These are phyloP conservation scores for Selenicereus undatus DNA, from an alignment of 148 eudicot species.

Conservation along the genomic window DNA sequence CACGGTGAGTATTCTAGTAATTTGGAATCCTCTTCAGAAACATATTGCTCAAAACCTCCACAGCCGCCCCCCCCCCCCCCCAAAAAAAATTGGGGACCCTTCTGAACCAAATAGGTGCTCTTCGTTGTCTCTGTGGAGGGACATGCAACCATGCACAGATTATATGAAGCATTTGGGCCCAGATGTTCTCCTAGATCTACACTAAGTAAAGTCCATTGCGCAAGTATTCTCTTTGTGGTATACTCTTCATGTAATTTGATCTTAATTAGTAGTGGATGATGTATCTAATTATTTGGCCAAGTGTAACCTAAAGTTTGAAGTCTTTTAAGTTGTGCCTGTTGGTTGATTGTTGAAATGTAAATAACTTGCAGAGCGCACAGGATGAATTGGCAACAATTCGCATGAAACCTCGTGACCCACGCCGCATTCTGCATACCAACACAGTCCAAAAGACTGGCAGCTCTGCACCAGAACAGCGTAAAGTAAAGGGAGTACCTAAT, in stretches of 20 bases:
- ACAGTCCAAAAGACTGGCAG: constrained; percentile 32
- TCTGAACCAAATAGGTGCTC: not conserved
- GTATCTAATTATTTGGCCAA: not conserved
- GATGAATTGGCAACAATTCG: constrained; percentile 65
- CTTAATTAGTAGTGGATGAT: not conserved
- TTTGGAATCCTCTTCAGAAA: not conserved
- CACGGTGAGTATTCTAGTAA: constrained; percentile 38
- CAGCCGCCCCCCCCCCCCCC: too few species aligned
- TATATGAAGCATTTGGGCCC: not conserved
- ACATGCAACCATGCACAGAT: not conserved
- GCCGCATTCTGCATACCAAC: constrained; percentile 63
- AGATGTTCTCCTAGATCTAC: not conserved
- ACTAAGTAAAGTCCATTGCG: not conserved
- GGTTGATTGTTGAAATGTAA: constrained; percentile 4
- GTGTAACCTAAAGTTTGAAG: not conserved
- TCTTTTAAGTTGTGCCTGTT: not conserved
- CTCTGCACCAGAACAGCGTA: constrained; percentile 41
- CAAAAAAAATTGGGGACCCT: too few species aligned
- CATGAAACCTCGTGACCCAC: constrained; percentile 97
- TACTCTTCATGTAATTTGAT: constrained; percentile 1
- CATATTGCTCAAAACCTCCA: too few species aligned
- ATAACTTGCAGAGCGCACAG: constrained; percentile 44
- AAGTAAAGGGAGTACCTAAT: constrained; percentile 27
- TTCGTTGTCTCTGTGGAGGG: constrained; percentile 6
- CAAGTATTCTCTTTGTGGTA: not conserved